These are phyloP conservation scores for Trichosporon faecale DNA, from an alignment of 1,284 basidiomycete genomes.

Conservation along the genomic window DNA sequence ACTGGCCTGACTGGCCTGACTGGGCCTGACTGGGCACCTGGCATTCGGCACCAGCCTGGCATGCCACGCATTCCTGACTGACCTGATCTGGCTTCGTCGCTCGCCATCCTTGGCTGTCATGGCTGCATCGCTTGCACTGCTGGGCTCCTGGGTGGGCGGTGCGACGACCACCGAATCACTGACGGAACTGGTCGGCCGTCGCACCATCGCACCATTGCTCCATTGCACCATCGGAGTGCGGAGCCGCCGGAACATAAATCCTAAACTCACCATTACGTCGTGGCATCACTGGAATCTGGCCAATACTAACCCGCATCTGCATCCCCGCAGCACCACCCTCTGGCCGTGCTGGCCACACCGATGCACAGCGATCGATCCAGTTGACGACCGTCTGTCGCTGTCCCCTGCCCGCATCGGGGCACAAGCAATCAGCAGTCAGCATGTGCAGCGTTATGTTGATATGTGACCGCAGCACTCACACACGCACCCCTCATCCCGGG, in stretches of 20 bases:
- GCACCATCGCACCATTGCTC: not conserved
- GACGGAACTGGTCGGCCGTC: slow-evolving; percentile 6
- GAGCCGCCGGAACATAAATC: slow-evolving; percentile 3
- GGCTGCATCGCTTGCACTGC: not conserved
- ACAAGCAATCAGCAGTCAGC: not conserved
- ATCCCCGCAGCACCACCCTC: not conserved
- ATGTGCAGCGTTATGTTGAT: not conserved
- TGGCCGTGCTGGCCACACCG: not conserved
- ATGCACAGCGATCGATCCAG: not conserved
- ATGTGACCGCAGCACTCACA: too few species aligned
- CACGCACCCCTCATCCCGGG: too few species aligned
- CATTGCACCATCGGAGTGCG: not conserved
- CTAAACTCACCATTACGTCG: not conserved
- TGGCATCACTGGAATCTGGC: not conserved
- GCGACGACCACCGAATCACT: not conserved
- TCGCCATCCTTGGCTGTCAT: not conserved
- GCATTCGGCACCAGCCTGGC: not conserved
- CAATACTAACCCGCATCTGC: not conserved
- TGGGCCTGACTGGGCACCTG: not conserved
- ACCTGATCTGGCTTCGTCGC: not conserved
- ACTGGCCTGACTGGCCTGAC: not conserved
- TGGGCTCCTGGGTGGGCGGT: not conserved
- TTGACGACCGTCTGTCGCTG: not conserved
- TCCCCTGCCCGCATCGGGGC: not conserved
- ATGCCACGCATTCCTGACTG: not conserved